Evolutionary conservation across 805 yeast species (phyloP).

Genomic region (Tetrapisispora iriomotensis): DNA sequence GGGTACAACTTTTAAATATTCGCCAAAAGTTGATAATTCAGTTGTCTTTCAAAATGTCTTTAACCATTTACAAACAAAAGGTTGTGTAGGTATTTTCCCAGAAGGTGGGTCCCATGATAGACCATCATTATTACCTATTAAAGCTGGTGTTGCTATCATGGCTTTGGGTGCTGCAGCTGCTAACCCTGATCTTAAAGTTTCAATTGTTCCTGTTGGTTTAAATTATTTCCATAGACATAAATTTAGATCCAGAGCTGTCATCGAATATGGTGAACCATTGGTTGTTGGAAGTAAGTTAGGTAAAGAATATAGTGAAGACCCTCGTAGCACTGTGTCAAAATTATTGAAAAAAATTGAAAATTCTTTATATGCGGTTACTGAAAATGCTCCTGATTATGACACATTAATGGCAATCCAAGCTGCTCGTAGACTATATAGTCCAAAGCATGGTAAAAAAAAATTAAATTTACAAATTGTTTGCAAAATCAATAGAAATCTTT

Average conservation of each 20-base stretch:
- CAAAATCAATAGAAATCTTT: conserved; percentile 79
- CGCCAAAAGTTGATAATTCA: conserved; percentile 76
- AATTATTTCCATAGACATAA: conserved; percentile 92
- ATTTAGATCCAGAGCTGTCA: conserved; percentile 85
- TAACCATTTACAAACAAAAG: conserved; percentile 63
- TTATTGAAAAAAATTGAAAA: conserved; percentile 63
- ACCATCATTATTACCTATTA: conserved; percentile 79
- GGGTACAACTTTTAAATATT: conserved; percentile 63
- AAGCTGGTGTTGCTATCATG: conserved; percentile 97
- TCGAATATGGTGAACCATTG: conserved; percentile 87
- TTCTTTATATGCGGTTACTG: conserved; percentile 78
- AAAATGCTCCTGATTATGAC: conserved; percentile 88
- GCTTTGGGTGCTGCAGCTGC: conserved; percentile 86
- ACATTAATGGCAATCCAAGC: conserved; percentile 92
- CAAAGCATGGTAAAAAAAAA: conserved; percentile 29
- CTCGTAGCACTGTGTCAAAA: conserved; percentile 65
- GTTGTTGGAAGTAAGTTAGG: conserved; percentile 55
- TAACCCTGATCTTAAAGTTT: conserved; percentile 63
- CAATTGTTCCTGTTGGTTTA: conserved; percentile 91
- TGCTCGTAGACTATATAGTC: conserved; percentile 66
- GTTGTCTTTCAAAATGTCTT: conserved; percentile 75
- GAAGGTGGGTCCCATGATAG: conserved; percentile 98
- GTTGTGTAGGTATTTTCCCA: conserved; percentile 87
- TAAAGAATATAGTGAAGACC: conserved; percentile 50
- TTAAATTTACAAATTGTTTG: conserved; percentile 65